These are phyloP conservation scores for Podaxis sp. DNA, from an alignment of 768 basidiomycete species.

Conservation along the genomic window DNA sequence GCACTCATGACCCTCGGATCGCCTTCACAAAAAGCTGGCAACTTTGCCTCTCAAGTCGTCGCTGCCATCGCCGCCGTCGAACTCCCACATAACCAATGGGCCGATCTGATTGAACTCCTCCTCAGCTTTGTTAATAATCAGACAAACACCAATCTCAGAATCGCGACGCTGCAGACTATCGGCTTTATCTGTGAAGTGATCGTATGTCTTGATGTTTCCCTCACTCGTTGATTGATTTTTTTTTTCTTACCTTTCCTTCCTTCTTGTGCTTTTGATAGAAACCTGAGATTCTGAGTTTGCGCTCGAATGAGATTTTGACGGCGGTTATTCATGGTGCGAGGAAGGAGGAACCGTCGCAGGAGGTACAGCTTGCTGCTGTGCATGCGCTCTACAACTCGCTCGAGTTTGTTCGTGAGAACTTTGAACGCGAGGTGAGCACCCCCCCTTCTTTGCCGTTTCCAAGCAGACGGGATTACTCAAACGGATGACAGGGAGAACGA, in stretches of 20 bases:
- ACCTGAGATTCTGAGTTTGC: conserved; percentile 83
- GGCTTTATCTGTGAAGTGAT: conserved; percentile 97
- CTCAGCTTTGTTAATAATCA: conserved; percentile 82
- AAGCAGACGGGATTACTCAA: conserved; percentile 9
- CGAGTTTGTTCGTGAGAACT: conserved; percentile 97
- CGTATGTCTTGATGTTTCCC: conserved; percentile 47
- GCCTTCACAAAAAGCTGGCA: conserved; percentile 63
- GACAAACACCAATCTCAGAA: conserved; percentile 67
- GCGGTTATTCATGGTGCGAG: conserved; percentile 98
- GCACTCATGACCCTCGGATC: conserved; percentile 81
- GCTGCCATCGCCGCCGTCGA: conserved; percentile 93
- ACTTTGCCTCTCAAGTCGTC: conserved; percentile 89
- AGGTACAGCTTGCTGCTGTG: conserved; percentile 92
- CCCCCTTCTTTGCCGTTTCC: neutral
- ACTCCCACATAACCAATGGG: conserved; percentile 85
- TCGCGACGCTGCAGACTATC: conserved; percentile 90
- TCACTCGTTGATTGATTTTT: conserved; percentile 5
- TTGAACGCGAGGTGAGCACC: conserved; percentile 84
- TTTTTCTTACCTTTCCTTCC: neutral
- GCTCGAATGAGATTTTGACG: conserved; percentile 96
- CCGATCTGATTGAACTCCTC: conserved; percentile 82
- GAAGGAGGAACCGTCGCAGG: conserved; percentile 87
- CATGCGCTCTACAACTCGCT: conserved; percentile 92
- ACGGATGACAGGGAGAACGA: conserved; percentile 74
- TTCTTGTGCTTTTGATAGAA: conserved; percentile 47